Conservation (phyloP, 305 asterid genomes). For the Fraxinus dipetala region DNA sequence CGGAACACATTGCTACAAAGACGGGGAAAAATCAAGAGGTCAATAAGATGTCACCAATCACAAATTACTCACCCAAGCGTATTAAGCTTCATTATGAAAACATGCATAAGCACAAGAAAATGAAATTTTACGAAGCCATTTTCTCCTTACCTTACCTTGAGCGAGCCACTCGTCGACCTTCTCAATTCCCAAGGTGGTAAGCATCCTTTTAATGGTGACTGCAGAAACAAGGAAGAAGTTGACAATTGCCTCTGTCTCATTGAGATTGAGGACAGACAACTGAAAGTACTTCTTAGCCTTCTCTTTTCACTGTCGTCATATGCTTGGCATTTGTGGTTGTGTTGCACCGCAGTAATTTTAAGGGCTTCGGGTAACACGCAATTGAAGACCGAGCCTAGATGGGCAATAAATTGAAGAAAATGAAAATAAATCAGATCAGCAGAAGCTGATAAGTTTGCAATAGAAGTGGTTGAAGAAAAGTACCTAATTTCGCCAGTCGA, state of each 20-base stretch:
- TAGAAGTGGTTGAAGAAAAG: not conserved
- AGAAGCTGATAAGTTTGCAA: not conserved
- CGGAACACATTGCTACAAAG: not conserved
- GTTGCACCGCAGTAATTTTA: slow-evolving; percentile 64
- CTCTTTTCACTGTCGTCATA: slow-evolving; percentile 48
- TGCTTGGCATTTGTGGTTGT: slow-evolving; percentile 47
- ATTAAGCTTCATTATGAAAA: not conserved
- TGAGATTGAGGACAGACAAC: slow-evolving; percentile 68
- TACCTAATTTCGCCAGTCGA: slow-evolving; percentile 82
- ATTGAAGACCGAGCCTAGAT: slow-evolving; percentile 68
- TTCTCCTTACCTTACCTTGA: not conserved
- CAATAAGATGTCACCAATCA: not conserved
- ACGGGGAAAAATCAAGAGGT: not conserved
- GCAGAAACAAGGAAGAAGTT: slow-evolving; percentile 65
- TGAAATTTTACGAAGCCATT: not conserved
- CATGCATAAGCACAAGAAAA: not conserved
- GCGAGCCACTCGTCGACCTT: slow-evolving; percentile 38
- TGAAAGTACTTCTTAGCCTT: slow-evolving; percentile 61
- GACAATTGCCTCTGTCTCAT: slow-evolving; percentile 74
- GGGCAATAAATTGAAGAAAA: not conserved
- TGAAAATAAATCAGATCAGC: not conserved
- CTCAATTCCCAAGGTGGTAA: slow-evolving; percentile 65
- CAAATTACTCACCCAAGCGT: not conserved
- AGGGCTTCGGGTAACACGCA: slow-evolving; percentile 76
- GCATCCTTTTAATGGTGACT: slow-evolving; percentile 79